phyloP scores from a whole-genome alignment of 2,329 filamentous ascomycete genomes.

The Aureobasidium sp. region DNA sequence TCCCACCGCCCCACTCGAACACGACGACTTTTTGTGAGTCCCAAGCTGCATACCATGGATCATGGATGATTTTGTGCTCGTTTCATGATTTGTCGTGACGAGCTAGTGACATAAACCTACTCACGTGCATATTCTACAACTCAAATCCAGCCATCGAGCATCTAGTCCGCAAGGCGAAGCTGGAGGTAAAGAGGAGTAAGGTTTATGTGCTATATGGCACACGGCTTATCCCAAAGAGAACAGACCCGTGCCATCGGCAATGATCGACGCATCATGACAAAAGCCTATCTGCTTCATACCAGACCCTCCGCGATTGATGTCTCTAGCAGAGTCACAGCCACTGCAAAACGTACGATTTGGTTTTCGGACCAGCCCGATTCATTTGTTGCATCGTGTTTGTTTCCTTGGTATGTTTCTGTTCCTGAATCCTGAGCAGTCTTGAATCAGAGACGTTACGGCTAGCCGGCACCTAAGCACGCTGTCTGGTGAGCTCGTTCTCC shows the following conservation, averaged over 20 bases:
- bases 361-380: neutral
- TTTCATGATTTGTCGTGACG: neutral
- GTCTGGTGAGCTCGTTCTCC: neutral
- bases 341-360: neutral
- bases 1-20: neutral
- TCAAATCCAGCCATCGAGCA: neutral
- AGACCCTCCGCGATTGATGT: slow-evolving; percentile 7
- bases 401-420: neutral
- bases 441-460: slow-evolving; percentile 6
- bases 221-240: neutral
- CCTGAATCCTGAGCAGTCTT: slow-evolving; percentile 6
- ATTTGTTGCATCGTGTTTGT: neutral
- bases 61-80: neutral
- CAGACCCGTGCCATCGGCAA: neutral
- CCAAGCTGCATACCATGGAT: neutral
- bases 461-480: slow-evolving; percentile 4
- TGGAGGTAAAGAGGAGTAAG: neutral
- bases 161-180: neutral
- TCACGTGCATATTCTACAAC: neutral
- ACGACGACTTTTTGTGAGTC: slow-evolving; percentile 1
- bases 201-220: neutral
- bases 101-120: neutral
- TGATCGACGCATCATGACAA: slow-evolving; percentile 14
- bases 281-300: slow-evolving; percentile 7
- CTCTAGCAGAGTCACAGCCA: neutral